These are phyloP conservation scores for Pisolithus marmoratus DNA, from an alignment of 768 basidiomycete genomes.

Conservation along the genomic window DNA sequence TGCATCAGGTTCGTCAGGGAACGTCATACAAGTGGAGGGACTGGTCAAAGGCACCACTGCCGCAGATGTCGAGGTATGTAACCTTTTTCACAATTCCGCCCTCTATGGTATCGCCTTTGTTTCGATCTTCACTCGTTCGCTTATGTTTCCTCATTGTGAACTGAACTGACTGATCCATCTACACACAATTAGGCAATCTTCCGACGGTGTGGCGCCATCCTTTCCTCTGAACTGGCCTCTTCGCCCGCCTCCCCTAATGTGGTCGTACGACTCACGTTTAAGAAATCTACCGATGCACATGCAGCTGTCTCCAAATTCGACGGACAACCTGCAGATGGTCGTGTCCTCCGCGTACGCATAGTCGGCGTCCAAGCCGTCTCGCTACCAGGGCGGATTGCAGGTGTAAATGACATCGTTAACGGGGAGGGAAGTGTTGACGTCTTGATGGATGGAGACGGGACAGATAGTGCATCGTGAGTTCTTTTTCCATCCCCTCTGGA, in stretches of 20 bases:
- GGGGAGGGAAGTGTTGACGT: conserved; percentile 39
- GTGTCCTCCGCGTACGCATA: conserved; percentile 58
- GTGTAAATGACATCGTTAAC: conserved; percentile 38
- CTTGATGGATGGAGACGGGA: conserved; percentile 45
- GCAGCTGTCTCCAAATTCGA: conserved; percentile 71
- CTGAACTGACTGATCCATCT: no score
- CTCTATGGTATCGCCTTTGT: no score
- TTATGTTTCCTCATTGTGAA: no score
- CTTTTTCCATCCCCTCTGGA: no score
- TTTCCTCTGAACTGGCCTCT: conserved; percentile 29
- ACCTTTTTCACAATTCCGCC: neutral
- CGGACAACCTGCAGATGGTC: conserved; percentile 78
- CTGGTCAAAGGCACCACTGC: conserved; percentile 72
- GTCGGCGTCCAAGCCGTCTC: conserved; percentile 53
- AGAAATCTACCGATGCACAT: conserved; percentile 53
- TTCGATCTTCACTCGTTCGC: no score
- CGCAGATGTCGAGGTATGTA: conserved; percentile 60
- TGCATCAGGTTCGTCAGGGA: conserved; percentile 46
- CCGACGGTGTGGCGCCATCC: conserved; percentile 68
- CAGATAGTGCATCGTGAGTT: conserved; percentile 47
- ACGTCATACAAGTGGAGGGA: conserved; percentile 71
- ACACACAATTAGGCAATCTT: conserved; percentile 54
- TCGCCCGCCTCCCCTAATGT: conserved; percentile 32
- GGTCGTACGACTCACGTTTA: conserved; percentile 69
- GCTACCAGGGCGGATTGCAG: conserved; percentile 54